Base-by-base conservation (phyloP, 176 grass and related monocot genomes). In the Chrysopogon serrulatus region DNA sequence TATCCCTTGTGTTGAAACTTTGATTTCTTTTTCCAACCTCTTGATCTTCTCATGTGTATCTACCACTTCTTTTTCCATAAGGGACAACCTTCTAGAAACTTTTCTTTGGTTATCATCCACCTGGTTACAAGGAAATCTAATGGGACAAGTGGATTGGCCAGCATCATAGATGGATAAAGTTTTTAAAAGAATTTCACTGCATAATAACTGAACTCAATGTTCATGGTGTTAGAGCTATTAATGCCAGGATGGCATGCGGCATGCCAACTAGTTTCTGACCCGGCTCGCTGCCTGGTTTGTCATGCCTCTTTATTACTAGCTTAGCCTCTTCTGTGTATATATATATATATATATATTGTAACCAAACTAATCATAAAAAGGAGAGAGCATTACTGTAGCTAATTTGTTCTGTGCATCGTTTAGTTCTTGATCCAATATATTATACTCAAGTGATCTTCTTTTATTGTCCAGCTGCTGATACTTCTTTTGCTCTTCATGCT, bases 391-490 rank as follows among this genome's bases (percentile, higher is more conserved):
- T 76, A 97, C 95, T 57, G 73, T 83, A 51, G 81, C 88, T 64
- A 97, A 82, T 85, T 84, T 82, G 40, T 94, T 92, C 81, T 84
- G 91, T 57, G 92, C 88, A 66, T 90, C 88, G 89, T 91, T 89
- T 65, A 91, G 84, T 91, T 97, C 95, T 86, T 94, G 91, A 49
- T 94, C 90, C 83, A 94, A 91, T 83, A 97, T 89, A 63, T 88
- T 92, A 92, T 97, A 97, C 51, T 94, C 90, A 5, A 97, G 90
- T 8, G 95, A 94, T 81, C 92, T 89, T 82, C 88, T 85, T 74
- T 97, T 88, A 74, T 97, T 94, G 86, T 97, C 95, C 24, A 94
- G 81, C 73, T 97, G 87, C 86, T 97, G 95, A 81, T 97, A 97
- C 67, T 92, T 90, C 81, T 85, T 89, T 2, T 94, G 92, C 54